Evolutionary conservation across 179 eudicot genomes (phyloP), one percentile per base, ranked within the genome.

Genomic region (Silene noctiflora): DNA sequence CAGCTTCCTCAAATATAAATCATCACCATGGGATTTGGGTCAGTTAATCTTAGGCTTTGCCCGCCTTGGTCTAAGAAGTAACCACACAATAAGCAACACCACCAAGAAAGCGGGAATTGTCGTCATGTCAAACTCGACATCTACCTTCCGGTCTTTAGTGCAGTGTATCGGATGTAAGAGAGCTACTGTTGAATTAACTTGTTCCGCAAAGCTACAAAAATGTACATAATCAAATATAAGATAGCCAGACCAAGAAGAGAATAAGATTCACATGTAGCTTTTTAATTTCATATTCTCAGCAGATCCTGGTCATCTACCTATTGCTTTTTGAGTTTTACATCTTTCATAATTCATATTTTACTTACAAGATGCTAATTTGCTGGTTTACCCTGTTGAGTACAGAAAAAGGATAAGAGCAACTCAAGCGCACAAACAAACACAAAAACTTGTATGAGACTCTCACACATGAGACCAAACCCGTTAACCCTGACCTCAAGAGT

Each of bases 1-100:
- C 44, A 55, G 24, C 61, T 58, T 35, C 51, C 20, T 29, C 63
- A 29, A 20, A 62, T 58, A 31, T 25, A 42, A 62, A 33, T 35
- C 35, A 3, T 17, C 61, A 10, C 21, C 21, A 39, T 51, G 61
- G 12, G 65, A 44, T 6, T n/a, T n/a, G 20, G 58, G 20, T 88
- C 79, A 94, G 85, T 94, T 94, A 80, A 94, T 94, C 91, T 94
- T 94, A 20, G 98, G 96, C 87, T 94, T 94, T 58, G 92, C 80
- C 80, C 94, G 89, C 80, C 88, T 90, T 68, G 98, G 98, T 81
- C 84, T 88, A 62, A 94, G 77, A 79, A 92, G 92, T 22, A 89
- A n/a, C 94, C 92, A 94, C 12, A 94, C 90, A 71, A 92, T 80
- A 62, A 86, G 20, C 35, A 86, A 73, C 73, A 94, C 97, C 3